Percentiles rank a stretch among this genome's conserved stretches.
These are phyloP conservation scores for Talaromyces sp. DNA, from an alignment of 2,329 filamentous ascomycete genomes.

Conservation along the genomic window DNA sequence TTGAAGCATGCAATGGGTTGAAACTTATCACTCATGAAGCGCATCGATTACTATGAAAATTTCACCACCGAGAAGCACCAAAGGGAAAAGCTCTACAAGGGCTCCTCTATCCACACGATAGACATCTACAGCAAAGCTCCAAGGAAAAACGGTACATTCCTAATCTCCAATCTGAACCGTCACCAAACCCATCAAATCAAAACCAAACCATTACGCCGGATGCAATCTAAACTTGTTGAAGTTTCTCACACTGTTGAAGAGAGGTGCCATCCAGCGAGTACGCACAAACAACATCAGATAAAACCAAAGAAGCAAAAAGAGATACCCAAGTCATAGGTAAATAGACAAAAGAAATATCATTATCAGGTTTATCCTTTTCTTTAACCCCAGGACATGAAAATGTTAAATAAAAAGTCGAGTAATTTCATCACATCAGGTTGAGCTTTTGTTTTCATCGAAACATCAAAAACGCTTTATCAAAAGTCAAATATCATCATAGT, in stretches of 20 bases:
- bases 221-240: constrained; percentile 18
- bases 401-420: constrained; percentile 10
- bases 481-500: constrained; percentile 7
- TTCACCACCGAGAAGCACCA: no score
- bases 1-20: no score
- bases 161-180: not conserved
- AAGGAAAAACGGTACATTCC: not conserved
- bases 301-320: not conserved
- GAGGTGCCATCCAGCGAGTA: constrained; percentile 12
- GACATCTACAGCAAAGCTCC: not conserved
- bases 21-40: no score
- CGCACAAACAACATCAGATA: not conserved
- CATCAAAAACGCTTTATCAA: constrained; percentile 7
- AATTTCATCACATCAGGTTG: constrained; percentile 20
- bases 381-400: not conserved
- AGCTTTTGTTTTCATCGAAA: constrained; percentile 19
- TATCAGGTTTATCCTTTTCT: constrained; percentile 10
- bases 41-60: no score
- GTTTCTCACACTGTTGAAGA: constrained; percentile 21
- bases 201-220: not conserved
- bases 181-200: not conserved
- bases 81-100: not conserved
- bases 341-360: constrained; percentile 13
- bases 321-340: not conserved
- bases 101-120: not conserved